Evolutionary conservation across 176 grass and related monocot genomes (phyloP).

Genomic region (sorghum (Sorghum bicolor)): DNA sequence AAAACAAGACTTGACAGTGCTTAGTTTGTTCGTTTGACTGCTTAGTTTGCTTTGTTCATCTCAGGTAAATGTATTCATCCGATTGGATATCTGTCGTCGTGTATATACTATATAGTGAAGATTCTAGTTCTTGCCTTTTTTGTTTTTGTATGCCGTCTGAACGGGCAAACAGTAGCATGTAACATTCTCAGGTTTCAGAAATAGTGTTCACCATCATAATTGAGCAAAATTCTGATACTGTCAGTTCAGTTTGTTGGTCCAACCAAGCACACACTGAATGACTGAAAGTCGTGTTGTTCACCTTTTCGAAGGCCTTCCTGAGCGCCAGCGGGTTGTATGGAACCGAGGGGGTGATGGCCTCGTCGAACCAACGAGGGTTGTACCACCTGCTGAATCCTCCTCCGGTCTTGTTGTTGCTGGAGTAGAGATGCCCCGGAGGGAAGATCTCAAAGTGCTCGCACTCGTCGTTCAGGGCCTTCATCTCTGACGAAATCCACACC

Average conservation of each 20-base stretch:
- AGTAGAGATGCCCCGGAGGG: conserved; percentile 80
- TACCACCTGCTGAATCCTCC: conserved; percentile 69
- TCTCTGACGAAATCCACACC: conserved; percentile 86
- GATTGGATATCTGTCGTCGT: no score
- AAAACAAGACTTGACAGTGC: no score
- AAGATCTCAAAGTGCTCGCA: conserved; percentile 86
- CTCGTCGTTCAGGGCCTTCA: conserved; percentile 79
- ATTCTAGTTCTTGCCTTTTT: no score
- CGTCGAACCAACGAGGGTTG: conserved; percentile 64
- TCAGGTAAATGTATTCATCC: no score
- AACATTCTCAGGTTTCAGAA: no score
- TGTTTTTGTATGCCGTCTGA: no score
- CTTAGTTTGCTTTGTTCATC: no score
- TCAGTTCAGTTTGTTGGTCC: background rate
- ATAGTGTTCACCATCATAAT: no score
- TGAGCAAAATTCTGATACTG: background rate
- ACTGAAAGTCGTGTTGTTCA: background rate
- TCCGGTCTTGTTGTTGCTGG: conserved; percentile 26
- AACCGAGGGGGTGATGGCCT: conserved; percentile 39
- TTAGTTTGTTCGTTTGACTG: no score
- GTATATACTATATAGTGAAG: no score
- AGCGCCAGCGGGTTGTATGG: conserved; percentile 57
- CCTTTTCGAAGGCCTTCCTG: conserved; percentile 72
- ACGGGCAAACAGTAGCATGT: no score
- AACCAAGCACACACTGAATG: background rate